Conservation (phyloP, 148 eudicot species). For the Chenopodium quinoa region DNA sequence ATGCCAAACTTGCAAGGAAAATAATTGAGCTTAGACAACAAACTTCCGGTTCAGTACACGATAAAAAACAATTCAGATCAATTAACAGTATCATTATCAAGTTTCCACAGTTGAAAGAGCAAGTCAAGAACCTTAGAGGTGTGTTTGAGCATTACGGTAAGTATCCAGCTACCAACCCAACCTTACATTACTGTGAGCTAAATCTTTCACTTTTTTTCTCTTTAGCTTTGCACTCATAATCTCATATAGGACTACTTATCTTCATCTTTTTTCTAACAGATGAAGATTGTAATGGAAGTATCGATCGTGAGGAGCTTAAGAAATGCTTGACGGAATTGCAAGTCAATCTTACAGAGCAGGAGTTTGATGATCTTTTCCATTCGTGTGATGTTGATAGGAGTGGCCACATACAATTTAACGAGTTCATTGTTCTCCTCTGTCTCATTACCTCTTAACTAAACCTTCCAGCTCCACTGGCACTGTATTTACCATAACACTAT, state of each 20-base stretch:
- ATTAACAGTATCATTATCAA: constrained; percentile 60
- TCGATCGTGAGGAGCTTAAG: constrained; percentile 52
- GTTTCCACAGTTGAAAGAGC: constrained; percentile 65
- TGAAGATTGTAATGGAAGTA: constrained; percentile 51
- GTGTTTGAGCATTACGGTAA: constrained; percentile 59
- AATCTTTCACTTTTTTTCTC: not conserved
- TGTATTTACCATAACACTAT: constrained; percentile 22
- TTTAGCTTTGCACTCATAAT: not conserved
- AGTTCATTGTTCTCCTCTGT: constrained; percentile 65
- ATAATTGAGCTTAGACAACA: constrained; percentile 50
- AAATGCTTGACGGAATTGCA: constrained; percentile 50
- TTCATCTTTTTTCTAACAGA: constrained; percentile 25
- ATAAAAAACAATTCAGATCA: constrained; percentile 42
- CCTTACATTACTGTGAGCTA: not conserved
- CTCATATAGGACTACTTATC: not conserved
- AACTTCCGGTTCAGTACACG: constrained; percentile 28
- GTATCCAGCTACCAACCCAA: constrained; percentile 23
- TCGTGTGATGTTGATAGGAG: constrained; percentile 55
- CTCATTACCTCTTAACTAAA: constrained; percentile 50
- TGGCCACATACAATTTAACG: constrained; percentile 56
- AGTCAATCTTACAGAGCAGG: constrained; percentile 40
- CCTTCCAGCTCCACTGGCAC: constrained; percentile 36
- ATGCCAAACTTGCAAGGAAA: constrained; percentile 51
- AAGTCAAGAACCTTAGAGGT: constrained; percentile 45
- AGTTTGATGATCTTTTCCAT: constrained; percentile 58